Percentiles rank a stretch among this genome's conserved stretches.
Evolutionary conservation across 495 filamentous ascomycete genomes (phyloP).

Genomic region (Annulohypoxylon moriforme): DNA sequence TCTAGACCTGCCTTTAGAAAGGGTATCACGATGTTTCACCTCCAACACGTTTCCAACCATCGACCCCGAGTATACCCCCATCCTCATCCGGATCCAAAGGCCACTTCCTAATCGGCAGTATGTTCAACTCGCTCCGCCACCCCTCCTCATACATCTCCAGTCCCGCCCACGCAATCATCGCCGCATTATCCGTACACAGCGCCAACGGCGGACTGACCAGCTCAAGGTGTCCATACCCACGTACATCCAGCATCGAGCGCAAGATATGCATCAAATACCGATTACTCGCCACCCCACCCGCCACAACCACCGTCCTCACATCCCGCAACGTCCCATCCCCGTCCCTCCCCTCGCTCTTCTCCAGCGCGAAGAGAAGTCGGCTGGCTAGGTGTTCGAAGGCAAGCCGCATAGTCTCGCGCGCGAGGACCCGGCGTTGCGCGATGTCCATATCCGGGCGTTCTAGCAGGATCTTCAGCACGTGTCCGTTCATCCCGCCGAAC

Average conservation of each 20-base stretch:
- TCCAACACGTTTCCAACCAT: conserved; percentile 51
- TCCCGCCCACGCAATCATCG: conserved; percentile 98
- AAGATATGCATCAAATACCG: conserved; percentile 77
- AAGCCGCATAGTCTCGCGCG: conserved; percentile 76
- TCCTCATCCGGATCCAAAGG: conserved; percentile 72
- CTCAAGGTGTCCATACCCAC: conserved; percentile 70
- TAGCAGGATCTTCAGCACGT: conserved; percentile 45
- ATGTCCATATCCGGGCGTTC: conserved; percentile 45
- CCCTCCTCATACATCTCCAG: conserved; percentile 91
- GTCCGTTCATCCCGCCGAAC: conserved; percentile 54
- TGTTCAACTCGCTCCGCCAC: conserved; percentile 69
- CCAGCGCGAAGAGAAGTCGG: conserved; percentile 74
- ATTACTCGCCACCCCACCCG: conserved; percentile 91
- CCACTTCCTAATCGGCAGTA: conserved; percentile 78
- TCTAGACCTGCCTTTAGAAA: not conserved
- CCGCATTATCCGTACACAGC: conserved; percentile 93
- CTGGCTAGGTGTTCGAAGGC: conserved; percentile 90
- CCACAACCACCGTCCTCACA: conserved; percentile 77
- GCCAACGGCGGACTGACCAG: conserved; percentile 77
- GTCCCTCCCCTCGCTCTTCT: not conserved
- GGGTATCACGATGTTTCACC: conserved; percentile 16
- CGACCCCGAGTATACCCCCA: conserved; percentile 60
- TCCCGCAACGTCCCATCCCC: conserved; percentile 2
- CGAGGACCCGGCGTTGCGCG: conserved; percentile 70
- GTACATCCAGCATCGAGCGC: conserved; percentile 67